phyloP scores from a whole-genome alignment of 257 asterid genomes.

The Solanum lycopersicoides region DNA sequence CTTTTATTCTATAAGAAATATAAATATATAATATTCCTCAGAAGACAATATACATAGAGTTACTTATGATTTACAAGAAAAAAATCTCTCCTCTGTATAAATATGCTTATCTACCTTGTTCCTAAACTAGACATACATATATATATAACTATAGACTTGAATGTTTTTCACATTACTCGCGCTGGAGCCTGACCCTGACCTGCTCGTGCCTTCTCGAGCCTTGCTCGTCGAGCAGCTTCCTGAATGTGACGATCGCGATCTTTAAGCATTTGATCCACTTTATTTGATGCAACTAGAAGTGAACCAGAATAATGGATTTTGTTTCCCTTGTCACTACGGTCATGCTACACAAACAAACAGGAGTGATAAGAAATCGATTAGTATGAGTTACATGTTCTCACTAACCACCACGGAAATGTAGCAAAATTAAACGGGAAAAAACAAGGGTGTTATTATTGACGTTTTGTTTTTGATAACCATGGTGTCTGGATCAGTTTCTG shows the following conservation, averaged over 20 bases:
- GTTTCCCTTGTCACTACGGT: conserved; percentile 29
- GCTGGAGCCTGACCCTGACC: conserved; percentile 28
- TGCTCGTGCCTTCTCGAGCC: conserved; percentile 41
- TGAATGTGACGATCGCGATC: conserved; percentile 77
- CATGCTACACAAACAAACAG: conserved; percentile 11
- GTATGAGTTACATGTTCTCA: neutral
- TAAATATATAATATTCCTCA: neutral
- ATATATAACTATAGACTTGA: neutral
- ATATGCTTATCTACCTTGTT: conserved; percentile 2
- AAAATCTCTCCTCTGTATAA: neutral
- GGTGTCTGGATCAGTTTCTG: neutral
- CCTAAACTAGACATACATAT: neutral
- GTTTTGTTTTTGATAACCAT: neutral
- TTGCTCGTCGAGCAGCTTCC: conserved; percentile 65
- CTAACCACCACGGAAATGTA: neutral
- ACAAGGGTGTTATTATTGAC: neutral
- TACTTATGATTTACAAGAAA: neutral
- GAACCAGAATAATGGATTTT: conserved; percentile 71
- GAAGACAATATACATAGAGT: neutral
- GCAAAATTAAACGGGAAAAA: neutral
- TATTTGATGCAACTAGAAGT: conserved; percentile 40
- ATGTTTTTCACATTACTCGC: conserved; percentile 13
- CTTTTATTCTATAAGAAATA: neutral
- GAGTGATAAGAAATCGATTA: neutral
- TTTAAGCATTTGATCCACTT: conserved; percentile 74